Base-by-base conservation (phyloP, 108 stramenopile species). In the Nannochloropsis salina region DNA sequence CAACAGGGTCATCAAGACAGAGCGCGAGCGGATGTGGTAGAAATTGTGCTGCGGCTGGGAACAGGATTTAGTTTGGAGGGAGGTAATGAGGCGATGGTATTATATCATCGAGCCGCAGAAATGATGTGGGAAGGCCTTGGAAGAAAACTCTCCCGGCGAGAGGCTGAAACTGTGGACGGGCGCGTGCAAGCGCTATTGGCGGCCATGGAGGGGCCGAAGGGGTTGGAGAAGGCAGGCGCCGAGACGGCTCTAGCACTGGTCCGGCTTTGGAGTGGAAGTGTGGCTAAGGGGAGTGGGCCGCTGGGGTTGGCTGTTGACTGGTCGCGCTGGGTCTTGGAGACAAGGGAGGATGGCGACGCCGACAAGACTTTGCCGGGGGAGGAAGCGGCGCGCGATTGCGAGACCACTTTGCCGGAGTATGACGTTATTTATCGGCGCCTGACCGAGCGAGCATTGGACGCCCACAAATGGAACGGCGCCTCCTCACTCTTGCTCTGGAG, bases 181-280 rank as follows among this genome's bases (percentile, higher is more conserved):
- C 15, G 61, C 3, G 6, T 74, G 15, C 61, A 74, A n/a, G 61
- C 61, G 61, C 61, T 74, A 1, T 74, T 74, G n/a, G n/a, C 15
- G 15, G 61, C 61, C 15, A 3, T 74, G 61, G 61, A 74, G 61
- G 61, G 61, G n/a, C 20, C 4, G 4, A 74, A 74, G 61, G 61
- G 20, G 20, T 74, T 74, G 61, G 61, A 74, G 61, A 74, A 74
- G n/a, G n/a, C 61, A n/a, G 61, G 61, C 20, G 61, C 61, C 20
- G 61, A 74, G 61, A 74, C 61, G n/a, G 61, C 61, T 15, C 61
- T 74, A n/a, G 61, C 61, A n/a, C n/a, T 74, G 61, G 61, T 74
- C 20, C 15, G 61, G 61, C 15, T 74, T 15, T 74, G 61, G 61
- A n/a, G 61, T 15, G 61, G 61, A 74, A n/a, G 61, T 15, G 8